Evolutionary conservation across 768 basidiomycete genomes (phyloP).

Genomic region (Termitomyces sp.): DNA sequence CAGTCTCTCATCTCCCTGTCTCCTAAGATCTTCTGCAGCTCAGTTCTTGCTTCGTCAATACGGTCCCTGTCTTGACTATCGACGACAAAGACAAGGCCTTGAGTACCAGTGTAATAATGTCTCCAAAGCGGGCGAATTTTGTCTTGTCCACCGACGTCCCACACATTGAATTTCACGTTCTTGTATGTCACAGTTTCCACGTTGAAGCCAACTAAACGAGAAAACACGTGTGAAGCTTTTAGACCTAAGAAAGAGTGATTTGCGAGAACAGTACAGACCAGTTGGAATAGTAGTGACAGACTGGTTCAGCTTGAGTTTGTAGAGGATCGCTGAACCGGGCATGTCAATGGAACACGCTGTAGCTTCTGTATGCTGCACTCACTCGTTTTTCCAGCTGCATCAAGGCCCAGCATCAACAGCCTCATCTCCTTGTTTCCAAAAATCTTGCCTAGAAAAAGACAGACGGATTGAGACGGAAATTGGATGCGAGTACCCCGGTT

Average conservation of each 20-base stretch:
- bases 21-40: conserved; percentile 92
- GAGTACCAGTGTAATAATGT: conserved; percentile 99
- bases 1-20: conserved; percentile 99
- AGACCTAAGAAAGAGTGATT: background rate
- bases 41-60: conserved; percentile 94
- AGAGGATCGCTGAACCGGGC: conserved; percentile 78
- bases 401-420: conserved; percentile 93
- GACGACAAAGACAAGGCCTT: conserved; percentile 97
- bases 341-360: conserved; percentile 4
- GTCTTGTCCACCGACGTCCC: conserved; percentile 99
- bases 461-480: conserved; percentile 5
- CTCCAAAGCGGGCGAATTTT: conserved; percentile 98
- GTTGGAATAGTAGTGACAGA: conserved; percentile 98
- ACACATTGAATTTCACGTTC: conserved; percentile 93
- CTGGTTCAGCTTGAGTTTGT: conserved; percentile 98
- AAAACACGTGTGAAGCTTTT: conserved; percentile 7
- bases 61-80: conserved; percentile 95
- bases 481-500: conserved; percentile 4
- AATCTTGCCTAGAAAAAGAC: conserved; percentile 62
- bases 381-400: conserved; percentile 99
- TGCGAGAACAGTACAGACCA: conserved; percentile 40
- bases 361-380: conserved; percentile 24
- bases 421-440: conserved; percentile 99
- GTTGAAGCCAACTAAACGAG: conserved; percentile 84
- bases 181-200: conserved; percentile 99